phyloP scores from a whole-genome alignment of 441 rosid species.

The Populus trichocarpa region DNA sequence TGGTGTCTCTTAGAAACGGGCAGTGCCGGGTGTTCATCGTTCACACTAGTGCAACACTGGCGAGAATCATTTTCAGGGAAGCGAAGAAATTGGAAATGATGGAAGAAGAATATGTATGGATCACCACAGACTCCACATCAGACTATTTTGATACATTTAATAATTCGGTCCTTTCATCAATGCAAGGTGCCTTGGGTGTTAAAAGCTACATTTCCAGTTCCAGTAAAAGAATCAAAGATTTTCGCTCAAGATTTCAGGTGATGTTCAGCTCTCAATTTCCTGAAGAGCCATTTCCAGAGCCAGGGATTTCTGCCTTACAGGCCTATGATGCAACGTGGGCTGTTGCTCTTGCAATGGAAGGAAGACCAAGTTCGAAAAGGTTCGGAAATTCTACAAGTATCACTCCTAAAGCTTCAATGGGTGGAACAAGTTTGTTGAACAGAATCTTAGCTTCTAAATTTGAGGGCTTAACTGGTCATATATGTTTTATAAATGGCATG shows the following conservation, averaged over 20 bases:
- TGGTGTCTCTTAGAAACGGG: conserved; percentile 3
- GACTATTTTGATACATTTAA: not conserved
- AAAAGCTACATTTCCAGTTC: conserved; percentile 15
- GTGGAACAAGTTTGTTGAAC: not conserved
- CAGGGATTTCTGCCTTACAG: conserved; percentile 10
- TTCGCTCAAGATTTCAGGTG: conserved; percentile 1
- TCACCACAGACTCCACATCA: not conserved
- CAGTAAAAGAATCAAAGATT: not conserved
- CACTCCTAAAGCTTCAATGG: not conserved
- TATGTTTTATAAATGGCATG: too few relatives aligned
- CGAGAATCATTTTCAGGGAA: too few relatives aligned
- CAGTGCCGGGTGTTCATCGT: conserved; percentile 22
- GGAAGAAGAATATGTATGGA: conserved; percentile 24
- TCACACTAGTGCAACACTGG: too few relatives aligned
- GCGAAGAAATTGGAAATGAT: conserved; percentile 20
- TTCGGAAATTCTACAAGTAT: not conserved
- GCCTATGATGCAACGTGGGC: conserved; percentile 14
- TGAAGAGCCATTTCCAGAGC: not conserved
- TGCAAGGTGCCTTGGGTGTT: conserved; percentile 22
- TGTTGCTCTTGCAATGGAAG: not conserved
- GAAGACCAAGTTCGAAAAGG: not conserved
- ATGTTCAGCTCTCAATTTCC: too few relatives aligned
- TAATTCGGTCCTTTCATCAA: not conserved
- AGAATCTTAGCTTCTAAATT: not conserved
- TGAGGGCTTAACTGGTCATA: not conserved